Percentiles rank a stretch among this genome's conserved stretches.
These are phyloP conservation scores for Closterium sp. DNA, from an alignment of 139 green algal species.

Conservation along the genomic window DNA sequence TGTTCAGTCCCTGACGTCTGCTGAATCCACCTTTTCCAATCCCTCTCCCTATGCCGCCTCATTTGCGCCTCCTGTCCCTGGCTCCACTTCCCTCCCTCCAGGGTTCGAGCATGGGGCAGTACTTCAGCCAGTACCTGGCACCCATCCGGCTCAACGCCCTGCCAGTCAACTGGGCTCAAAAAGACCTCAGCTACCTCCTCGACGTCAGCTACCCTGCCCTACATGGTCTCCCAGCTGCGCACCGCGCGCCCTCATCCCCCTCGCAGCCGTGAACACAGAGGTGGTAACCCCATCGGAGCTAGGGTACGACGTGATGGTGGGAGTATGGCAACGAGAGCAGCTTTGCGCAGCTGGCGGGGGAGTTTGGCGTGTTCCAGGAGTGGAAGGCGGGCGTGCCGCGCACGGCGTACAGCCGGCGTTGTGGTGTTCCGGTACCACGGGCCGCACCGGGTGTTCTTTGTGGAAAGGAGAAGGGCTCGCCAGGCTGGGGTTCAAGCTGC, in stretches of 20 bases:
- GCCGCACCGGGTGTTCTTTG: constrained; percentile 5
- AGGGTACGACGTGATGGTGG: constrained; percentile 20
- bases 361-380: constrained; percentile 50
- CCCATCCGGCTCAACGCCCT: constrained; percentile 44
- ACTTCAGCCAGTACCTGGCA: constrained; percentile 37
- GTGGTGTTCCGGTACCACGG: constrained; percentile 36
- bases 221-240: background rate
- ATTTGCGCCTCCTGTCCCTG: too few species aligned
- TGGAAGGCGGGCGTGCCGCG: constrained; percentile 50
- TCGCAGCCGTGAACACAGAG: background rate
- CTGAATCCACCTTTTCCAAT: background rate
- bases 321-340: constrained; percentile 20
- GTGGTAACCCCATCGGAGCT: background rate
- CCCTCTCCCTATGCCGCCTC: background rate
- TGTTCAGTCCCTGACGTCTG: background rate
- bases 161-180: constrained; percentile 39
- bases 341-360: constrained; percentile 17
- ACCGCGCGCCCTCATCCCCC: background rate
- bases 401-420: constrained; percentile 35
- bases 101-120: constrained; percentile 46
- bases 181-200: constrained; percentile 46
- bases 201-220: constrained; percentile 1
- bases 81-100: background rate
- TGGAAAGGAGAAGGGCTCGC: background rate
- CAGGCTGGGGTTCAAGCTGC: background rate